Base-by-base conservation (phyloP, 352 stramenopile species). In the Phytopythium ostracodes region DNA sequence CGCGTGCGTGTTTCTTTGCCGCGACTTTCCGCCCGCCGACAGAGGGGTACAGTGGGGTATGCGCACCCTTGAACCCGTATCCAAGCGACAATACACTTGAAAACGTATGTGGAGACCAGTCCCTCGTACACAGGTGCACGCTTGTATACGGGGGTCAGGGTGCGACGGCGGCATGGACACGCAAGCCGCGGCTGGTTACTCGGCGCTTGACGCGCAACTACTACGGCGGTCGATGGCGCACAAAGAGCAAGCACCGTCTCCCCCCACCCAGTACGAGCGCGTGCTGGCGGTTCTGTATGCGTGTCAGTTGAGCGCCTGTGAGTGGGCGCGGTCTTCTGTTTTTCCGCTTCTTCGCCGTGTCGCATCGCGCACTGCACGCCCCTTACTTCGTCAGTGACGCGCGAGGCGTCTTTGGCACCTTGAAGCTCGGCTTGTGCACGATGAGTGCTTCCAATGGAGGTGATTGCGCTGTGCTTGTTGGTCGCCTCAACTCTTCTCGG, bases 201-300 rank as follows among this genome's bases (percentile, higher is more conserved):
- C 24, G n/a, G 7, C 22, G 44, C 44, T 51, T 51, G 44, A 51
- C 44, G 44, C 44, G 44, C 44, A 51, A 51, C 44, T 4, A 51
- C 44, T 4, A 51, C n/a, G 33, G 33, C 33, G 33, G 33, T 38
- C 33, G 33, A 38, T 10, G 33, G 3, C 33, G 33, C 33, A 33
- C 29, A 38, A 38, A 38, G 33, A 38, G 33, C 33, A 10, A 38
- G 33, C 33, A 10, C 33, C 33, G 33, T 14, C 33, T 10, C 33
- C n/a, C n/a, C n/a, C n/a, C 33, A 38, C 33, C 33, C 33, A 38
- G 33, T 38, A 38, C 33, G 33, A 10, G 33, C 33, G 7, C 7
- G 33, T 38, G 33, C 33, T 38, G 33, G 33, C 33, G 33, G 33
- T 38, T 1, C 29, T 1, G 33, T 38, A 38, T 38, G 33, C 33